A percentile compares a stretch with the other conserved stretches of the same genome.
Evolutionary conservation across 2,329 filamentous ascomycete genomes (phyloP).

Genomic region (Cordyceps javanica): DNA sequence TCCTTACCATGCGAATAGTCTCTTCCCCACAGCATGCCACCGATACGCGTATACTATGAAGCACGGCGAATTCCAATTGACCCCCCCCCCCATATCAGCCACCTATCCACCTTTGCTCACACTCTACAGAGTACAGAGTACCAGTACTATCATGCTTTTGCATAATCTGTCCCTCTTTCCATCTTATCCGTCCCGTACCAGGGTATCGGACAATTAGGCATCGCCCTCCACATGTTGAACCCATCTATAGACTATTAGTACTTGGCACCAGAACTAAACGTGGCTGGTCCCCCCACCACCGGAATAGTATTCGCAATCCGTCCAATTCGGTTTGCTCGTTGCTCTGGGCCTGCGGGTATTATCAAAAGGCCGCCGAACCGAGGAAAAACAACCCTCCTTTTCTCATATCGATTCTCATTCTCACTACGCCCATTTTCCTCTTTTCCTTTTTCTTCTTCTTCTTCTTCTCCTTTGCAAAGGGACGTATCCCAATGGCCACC

Average conservation of each 20-base stretch:
- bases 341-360: no score
- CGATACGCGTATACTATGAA: background rate
- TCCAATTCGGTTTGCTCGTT: background rate
- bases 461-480: background rate
- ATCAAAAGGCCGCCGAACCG: no score
- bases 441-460: background rate
- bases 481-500: background rate
- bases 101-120: background rate
- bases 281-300: background rate
- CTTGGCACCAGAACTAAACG: background rate
- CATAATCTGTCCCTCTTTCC: no score
- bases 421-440: background rate
- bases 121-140: no score
- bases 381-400: no score
- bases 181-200: background rate
- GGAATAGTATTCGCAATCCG: no score
- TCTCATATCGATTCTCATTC: no score
- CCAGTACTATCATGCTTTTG: no score
- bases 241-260: no score
- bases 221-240: background rate
- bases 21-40: background rate
- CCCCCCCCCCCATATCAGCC: background rate
- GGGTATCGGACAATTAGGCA: background rate
- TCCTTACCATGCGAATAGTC: no score
- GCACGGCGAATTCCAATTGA: background rate